Evolutionary conservation across 2,329 filamentous ascomycete species (phyloP).

Genomic region (Pseudonectria buxi): DNA sequence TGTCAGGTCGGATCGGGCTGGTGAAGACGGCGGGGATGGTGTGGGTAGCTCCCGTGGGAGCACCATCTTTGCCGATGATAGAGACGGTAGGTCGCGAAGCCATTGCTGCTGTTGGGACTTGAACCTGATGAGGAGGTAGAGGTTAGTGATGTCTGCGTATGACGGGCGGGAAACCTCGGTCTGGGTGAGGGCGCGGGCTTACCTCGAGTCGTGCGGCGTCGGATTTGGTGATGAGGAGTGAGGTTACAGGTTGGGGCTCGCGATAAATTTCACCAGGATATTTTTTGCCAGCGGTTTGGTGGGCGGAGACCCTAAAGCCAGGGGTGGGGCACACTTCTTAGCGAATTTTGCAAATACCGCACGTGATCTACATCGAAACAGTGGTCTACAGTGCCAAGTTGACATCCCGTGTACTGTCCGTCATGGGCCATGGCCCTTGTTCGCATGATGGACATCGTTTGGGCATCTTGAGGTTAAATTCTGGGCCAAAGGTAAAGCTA

Average conservation of each 20-base stretch:
- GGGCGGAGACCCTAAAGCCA: conserved; percentile 36
- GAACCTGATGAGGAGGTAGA: conserved; percentile 22
- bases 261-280: conserved; percentile 32
- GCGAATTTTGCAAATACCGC: conserved; percentile 14
- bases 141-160: conserved; percentile 13
- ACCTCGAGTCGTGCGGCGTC: conserved; percentile 37
- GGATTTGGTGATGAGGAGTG: conserved; percentile 30
- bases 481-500: too few relatives aligned
- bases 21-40: conserved; percentile 95
- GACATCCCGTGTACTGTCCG: too few relatives aligned
- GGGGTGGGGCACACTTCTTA: conserved; percentile 22
- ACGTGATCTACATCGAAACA: conserved; percentile 7
- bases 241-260: conserved; percentile 23
- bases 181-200: conserved; percentile 14
- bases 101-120: conserved; percentile 55
- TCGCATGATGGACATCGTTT: too few relatives aligned
- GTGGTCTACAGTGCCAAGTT: too few relatives aligned
- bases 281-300: conserved; percentile 31
- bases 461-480: too few relatives aligned
- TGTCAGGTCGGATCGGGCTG: conserved; percentile 95
- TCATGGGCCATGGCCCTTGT: too few relatives aligned
- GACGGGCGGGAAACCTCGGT: conserved; percentile 2
- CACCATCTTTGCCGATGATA: conserved; percentile 94
- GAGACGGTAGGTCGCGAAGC: conserved; percentile 96
- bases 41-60: conserved; percentile 80